phyloP scores from a whole-genome alignment of 2,329 filamentous ascomycete genomes.

The Penicillium sp. region DNA sequence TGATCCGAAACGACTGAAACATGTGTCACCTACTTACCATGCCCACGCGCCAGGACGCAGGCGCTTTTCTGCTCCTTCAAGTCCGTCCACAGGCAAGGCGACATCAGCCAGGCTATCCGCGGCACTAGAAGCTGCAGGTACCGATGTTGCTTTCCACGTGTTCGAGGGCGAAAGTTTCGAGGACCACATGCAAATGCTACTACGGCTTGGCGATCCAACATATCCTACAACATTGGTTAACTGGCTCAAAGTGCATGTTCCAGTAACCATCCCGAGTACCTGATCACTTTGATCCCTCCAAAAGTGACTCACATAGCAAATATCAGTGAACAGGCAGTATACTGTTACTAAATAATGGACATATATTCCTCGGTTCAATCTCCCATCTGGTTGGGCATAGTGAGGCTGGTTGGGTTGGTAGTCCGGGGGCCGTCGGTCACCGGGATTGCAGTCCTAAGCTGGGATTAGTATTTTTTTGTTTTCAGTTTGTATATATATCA shows the following conservation, averaged over 20 bases:
- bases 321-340: not conserved
- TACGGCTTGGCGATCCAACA: not conserved
- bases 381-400: no score
- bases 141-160: not conserved
- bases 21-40: slow-evolving; percentile 1
- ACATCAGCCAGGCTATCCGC: slow-evolving; percentile 3
- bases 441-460: not conserved
- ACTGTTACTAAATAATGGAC: no score
- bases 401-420: no score
- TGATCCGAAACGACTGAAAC: not conserved
- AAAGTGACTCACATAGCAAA: not conserved
- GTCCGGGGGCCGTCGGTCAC: not conserved
- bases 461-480: not conserved
- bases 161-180: slow-evolving; percentile 2
- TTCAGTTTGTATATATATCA: not conserved
- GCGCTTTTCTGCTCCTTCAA: slow-evolving; percentile 3
- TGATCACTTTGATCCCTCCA: not conserved
- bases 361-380: not conserved
- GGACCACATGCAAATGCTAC: not conserved
- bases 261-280: not conserved
- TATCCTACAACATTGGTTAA: slow-evolving; percentile 5
- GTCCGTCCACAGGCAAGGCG: not conserved
- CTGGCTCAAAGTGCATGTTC: slow-evolving; percentile 2
- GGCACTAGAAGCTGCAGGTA: not conserved
- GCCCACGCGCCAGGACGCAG: slow-evolving; percentile 1